Evolutionary conservation across 306 rosid genomes (phyloP), one percentile per base, ranked within the genome.

Genomic region (Echinosophora koreensis): DNA sequence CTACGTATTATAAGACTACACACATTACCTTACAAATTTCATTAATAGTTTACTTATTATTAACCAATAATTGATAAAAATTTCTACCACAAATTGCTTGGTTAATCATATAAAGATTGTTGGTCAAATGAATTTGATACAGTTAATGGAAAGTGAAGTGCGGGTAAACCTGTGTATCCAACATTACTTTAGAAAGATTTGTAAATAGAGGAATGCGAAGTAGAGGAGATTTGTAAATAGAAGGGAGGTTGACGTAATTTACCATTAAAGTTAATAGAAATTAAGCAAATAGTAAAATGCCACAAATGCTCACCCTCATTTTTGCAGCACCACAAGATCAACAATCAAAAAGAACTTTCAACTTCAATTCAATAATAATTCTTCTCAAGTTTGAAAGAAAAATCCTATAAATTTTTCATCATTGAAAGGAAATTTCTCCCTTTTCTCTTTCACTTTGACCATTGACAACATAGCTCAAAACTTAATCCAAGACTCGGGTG

Each of bases 331-430:
- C 18, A 27, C 51, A 22, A 16, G 50, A 38, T 28, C 12, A 58
- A 51, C 39, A 52, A 60, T 50, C 14, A 42, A 41, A 60, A 6
- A 67, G 58, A 51, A 69, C 18, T 69, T 61, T 42, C 22, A 51
- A 22, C 68, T 17, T 72, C 22, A 44, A 55, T 34, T 38, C 69
- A 39, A 15, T 13, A 64, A 64, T 46, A 41, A 8, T 9, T 22
- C 4, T 42, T 66, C 59, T 77, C 60, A 30, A 56, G 37, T 56
- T 77, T 56, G 81, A 44, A 77, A 77, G 69, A 69, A 78, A 47
- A 59, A 18, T 55, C 65, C 58, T 28, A 60, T 17, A 49, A 38
- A 60, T 22, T 42, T 28, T 52, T 13, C 73, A 59, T 69, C 34
- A 46, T 51, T 35, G 64, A 22, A 46, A 27, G 10, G 73, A 54